Evolutionary conservation across 495 filamentous ascomycete species (phyloP).

Genomic region (Aspergillus sclerotiicarbonarius): DNA sequence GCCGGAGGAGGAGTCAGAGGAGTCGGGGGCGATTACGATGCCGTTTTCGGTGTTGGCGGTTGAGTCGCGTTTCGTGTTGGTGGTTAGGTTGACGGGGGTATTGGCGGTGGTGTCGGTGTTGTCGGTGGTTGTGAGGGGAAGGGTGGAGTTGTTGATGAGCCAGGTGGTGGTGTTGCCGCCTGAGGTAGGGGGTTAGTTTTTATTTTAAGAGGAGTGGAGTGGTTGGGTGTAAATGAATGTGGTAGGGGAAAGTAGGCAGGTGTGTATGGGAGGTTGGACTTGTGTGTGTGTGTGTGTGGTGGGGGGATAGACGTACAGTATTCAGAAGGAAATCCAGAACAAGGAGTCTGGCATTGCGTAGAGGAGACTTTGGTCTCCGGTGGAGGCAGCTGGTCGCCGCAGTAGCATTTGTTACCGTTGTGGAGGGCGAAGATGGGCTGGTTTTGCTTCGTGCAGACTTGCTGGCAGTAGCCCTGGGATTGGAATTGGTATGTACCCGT

Average conservation of each 20-base stretch:
- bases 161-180: conserved; percentile 37
- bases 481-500: conserved; percentile 28
- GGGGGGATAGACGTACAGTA: conserved; percentile 29
- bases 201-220: too few species aligned
- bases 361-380: conserved; percentile 27
- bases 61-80: conserved; percentile 11
- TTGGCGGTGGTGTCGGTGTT: conserved; percentile 14
- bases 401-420: conserved; percentile 34
- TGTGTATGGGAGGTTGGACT: background rate
- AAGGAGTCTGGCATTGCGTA: conserved; percentile 30
- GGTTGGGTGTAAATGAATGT: background rate
- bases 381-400: conserved; percentile 33
- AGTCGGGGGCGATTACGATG: conserved; percentile 30
- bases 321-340: conserved; percentile 31
- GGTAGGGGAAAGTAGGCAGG: background rate
- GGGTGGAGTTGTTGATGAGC: conserved; percentile 20
- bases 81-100: conserved; percentile 5
- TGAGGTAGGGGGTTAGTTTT: conserved; percentile 14
- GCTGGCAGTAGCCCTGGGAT: conserved; percentile 29
- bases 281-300: too few species aligned
- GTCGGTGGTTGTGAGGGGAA: background rate
- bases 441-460: conserved; percentile 25
- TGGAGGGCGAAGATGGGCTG: conserved; percentile 32
- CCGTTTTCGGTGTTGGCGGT: conserved; percentile 15
- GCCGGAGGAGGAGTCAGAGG: conserved; percentile 6